Evolutionary conservation across 108 stramenopile genomes (phyloP), one percentile per base, ranked within the genome.

Genomic region (Epipyxis sp.): DNA sequence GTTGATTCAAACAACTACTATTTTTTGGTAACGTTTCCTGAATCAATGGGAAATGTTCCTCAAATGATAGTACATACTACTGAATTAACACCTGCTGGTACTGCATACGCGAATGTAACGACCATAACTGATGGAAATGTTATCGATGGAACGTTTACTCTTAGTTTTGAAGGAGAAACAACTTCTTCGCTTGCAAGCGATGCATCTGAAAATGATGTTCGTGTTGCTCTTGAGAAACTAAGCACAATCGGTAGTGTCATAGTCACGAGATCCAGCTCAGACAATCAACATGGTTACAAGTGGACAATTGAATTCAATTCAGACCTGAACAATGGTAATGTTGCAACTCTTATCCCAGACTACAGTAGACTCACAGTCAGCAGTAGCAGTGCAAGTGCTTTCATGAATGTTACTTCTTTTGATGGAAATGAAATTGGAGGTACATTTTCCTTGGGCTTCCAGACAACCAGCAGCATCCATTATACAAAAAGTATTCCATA

Each of bases 51-150:
- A 25, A 86, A 93, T 68, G 87, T 92, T 1, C 91, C 91, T 0
- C 71, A 84, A 85, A 76, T 92, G 78, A 76, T 80, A 25, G 79
- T 91, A 1, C 83, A 84, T 59, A 72, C 89, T 61, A 76, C 84
- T 42, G 41, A 79, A 59, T 54, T 86, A 85, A 86, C 76, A 79
- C 80, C 85, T 40, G 76, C 82, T 30, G 81, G 59, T 1, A 71
- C 72, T 1, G 78, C 92, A 3, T 76, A 79, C 10, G 82, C 91
- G 0, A 59, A 79, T 1, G 59, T 93, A 25, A 74, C 72, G 0
- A 91, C 91, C 30, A 54, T 87, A 27, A 59, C 78, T 37, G 87
- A 93, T 29, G 93, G 90, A 30, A 92, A 92, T 77, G 81, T 85
- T 44, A 79, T 92, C 41, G 80, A 82, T 44, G 91, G 92, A 3